Evolutionary conservation across 2,329 filamentous ascomycete genomes (phyloP), one percentile per base, ranked within the genome.

Genomic region (Neopestalotiopsis clavispora): DNA sequence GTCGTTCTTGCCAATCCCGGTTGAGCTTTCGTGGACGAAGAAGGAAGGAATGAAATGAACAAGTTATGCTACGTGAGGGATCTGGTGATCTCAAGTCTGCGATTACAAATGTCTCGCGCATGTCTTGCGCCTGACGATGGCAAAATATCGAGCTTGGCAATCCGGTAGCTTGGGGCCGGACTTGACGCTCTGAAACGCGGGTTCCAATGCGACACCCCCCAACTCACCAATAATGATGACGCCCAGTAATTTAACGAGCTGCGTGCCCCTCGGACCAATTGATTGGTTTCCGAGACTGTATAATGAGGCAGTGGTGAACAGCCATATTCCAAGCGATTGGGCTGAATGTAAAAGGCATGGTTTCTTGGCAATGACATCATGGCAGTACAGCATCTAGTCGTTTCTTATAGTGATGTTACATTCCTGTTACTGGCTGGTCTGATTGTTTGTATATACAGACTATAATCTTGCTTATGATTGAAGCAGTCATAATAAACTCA

Each of bases 331-430:
- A 20, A 20, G 17, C 20, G n/a, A 9, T 9, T 52, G 20, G 45
- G 20, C 45, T 52, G 45, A 62, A 62, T 20, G 17, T 40, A 17
- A 12, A 40, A 7, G n/a, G 14, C 4, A 62, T 20, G 30, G 12
- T 7, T 30, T 40, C 59, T 62, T 62, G 59, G 59, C 59, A 62
- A 62, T 62, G 59, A 62, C 59, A 62, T 62, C 59, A 62, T 62
- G 14, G 4, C n/a, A 30, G 2, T 20, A 20, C 23, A 59, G n/a
- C 57, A 5, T 28, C 4, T 30, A 14, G 20, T 14, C 13, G 23
- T 59, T 30, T 23, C 23, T 59, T 59, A 38, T 38, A 10, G 10
- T 38, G 10, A 38, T 7, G 34, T 38, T 10, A 3, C 34, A 38
- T 38, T 38, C 10, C 6, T 38, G 1, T 38, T 38, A 38, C 34